Percentiles rank a stretch among this genome's conserved stretches.
These are phyloP conservation scores for Podaxis rugospora DNA, from an alignment of 768 basidiomycete species.

Conservation along the genomic window DNA sequence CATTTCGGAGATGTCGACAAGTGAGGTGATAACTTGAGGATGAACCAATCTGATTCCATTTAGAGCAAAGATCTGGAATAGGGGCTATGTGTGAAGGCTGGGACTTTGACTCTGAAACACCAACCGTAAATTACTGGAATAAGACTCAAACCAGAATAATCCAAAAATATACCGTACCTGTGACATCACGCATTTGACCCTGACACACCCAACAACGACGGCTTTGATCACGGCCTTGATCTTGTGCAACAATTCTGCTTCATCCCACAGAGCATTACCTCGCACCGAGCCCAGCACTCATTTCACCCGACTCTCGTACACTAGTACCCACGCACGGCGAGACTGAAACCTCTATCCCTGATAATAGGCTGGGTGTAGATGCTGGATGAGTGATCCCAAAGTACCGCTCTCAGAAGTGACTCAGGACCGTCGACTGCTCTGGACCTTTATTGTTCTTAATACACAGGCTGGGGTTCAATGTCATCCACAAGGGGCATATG, in stretches of 20 bases:
- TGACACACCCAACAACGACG: background rate
- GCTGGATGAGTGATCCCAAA: background rate
- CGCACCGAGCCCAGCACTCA: background rate
- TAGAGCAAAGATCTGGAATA: too few relatives aligned
- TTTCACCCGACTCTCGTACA: too few relatives aligned
- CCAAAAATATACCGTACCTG: background rate
- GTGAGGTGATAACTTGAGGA: too few relatives aligned
- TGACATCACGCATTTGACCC: background rate
- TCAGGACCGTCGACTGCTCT: too few relatives aligned
- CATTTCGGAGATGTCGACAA: too few relatives aligned
- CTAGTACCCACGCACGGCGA: background rate
- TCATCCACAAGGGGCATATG: background rate
- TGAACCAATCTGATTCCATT: too few relatives aligned
- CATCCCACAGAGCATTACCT: background rate
- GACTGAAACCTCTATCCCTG: background rate
- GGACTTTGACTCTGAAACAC: background rate
- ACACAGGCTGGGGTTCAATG: background rate
- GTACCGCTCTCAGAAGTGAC: background rate
- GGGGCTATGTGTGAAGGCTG: background rate
- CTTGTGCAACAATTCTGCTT: background rate
- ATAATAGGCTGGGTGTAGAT: background rate
- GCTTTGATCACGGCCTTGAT: background rate
- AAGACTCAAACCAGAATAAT: background rate
- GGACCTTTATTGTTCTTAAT: background rate
- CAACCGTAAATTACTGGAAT: background rate